Base-by-base conservation (phyloP, 805 yeast species). In the Metschnikowia noctiluminum region DNA sequence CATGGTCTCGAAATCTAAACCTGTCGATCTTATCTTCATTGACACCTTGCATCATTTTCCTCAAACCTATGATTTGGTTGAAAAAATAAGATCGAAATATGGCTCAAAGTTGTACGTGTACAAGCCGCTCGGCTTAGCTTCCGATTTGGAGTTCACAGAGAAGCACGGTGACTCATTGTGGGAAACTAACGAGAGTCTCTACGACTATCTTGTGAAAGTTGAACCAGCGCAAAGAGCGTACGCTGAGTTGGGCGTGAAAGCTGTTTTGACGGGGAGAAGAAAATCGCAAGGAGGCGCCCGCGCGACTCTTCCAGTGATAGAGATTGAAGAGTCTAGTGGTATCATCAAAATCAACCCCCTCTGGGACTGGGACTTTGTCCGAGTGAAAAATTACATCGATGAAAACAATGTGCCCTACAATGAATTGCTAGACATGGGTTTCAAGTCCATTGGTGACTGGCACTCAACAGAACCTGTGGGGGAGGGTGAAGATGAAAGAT, bases 11-110 rank as follows among this genome's bases (percentile, higher is more conserved):
- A 51, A 64, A 28, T 49, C 50, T 3, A 65, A 69, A 39, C 77
- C 84, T 0, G 73, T 87, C 7, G 95, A 90, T 47, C 71, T 91
- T 48, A 85, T 92, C 2, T 92, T 92, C 64, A 76, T 91, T 42
- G 97, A 92, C 63, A 92, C 98, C 0, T 71, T 92, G 53, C 88
- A 91, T 62, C 97, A 92, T 66, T 92, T 92, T 74, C 90, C 92
- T n/a, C 98, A 92, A 65, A 92, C 98, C 0, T 69, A 85, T 38
- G 89, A 84, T 3, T 75, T 92, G 36, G 85, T 91, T 5, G 74
- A 79, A 1, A 72, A 69, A 11, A 77, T 92, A 37, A 70, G 79
- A 58, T 54, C 60, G 13, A 77, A 73, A 51, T 92, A 92, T 63
- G 45, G 55, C 28, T 77, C 82, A 2, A 73, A 72, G 28, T 65